Evolutionary conservation across 495 filamentous ascomycete species (phyloP), one percentile per base, ranked within the genome.

Genomic region (Tricharina praecox): DNA sequence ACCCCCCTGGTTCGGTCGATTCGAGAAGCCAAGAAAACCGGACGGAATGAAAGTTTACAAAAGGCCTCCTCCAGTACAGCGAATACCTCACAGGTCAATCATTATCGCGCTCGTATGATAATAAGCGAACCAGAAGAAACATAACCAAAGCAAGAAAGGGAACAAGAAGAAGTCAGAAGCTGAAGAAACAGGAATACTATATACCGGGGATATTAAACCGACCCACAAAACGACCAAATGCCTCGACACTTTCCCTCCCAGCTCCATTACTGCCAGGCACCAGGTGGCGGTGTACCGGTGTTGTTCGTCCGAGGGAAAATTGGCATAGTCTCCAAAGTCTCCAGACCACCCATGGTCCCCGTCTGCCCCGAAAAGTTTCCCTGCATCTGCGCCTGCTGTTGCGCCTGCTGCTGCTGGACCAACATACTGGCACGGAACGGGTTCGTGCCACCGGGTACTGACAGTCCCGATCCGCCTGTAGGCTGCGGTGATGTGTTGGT

Each of bases 371-470:
- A 49, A 24, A 52, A 50, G 21, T 58, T 57, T 33, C 56, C 56
- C 11, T 58, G 51, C 46, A 53, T 15, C 26, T 51, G 51, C 10
- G 57, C 54, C 16, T 55, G 48, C 36, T 54, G 76, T 62, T 82
- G 75, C 45, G 76, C 75, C 32, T 71, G 71, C 45, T 77, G 69
- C 54, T 93, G 87, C 83, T 90, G 94, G 11, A 82, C 81, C 61
- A 79, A 70, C 0, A 87, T 86, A 1, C 84, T 93, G 28, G 77
- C 72, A 56, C 88, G 74, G 74, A 96, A 95, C 1, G 88, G 88
- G 61, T 96, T 96, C 13, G 88, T 96, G 56, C 77, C 86, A 5
- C 86, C 88, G 1, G 90, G 93, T 71, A 67, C 45, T 3, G 69
- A 66, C 13, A 80, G 65, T 2, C 60, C 61, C 1, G 53, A 64